These are phyloP conservation scores for Psilocybe azurescens DNA, from an alignment of 768 basidiomycete species.

Conservation along the genomic window DNA sequence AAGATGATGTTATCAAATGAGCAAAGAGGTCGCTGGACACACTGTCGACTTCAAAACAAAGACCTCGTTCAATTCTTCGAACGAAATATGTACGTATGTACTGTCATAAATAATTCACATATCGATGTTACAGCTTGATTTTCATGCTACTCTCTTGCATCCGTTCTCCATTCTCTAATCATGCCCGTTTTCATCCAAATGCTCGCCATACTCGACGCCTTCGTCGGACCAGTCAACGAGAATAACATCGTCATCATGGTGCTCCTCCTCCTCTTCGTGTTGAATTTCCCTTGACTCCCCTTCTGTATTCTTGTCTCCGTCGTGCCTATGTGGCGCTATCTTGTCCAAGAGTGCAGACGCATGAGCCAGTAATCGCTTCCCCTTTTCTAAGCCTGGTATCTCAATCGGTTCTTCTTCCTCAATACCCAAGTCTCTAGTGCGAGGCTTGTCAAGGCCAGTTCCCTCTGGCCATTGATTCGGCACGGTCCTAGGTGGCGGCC, in stretches of 20 bases:
- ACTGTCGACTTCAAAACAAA: too few species aligned
- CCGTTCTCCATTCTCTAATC: neutral
- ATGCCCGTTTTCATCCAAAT: neutral
- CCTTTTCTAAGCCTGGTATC: neutral
- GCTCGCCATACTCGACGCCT: slow-evolving; percentile 1
- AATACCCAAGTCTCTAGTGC: neutral
- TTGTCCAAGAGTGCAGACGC: neutral
- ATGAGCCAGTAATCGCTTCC: neutral
- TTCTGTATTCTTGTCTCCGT: neutral
- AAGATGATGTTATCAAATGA: too few species aligned
- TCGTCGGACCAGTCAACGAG: neutral
- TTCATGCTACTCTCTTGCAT: neutral
- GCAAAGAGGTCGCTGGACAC: too few species aligned
- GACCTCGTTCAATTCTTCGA: too few species aligned
- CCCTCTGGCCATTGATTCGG: slow-evolving; percentile 1
- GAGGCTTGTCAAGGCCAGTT: neutral
- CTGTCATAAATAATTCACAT: too few species aligned
- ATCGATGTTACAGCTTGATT: too few species aligned
- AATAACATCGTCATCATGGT: neutral
- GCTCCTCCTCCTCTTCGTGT: neutral
- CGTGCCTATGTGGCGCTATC: neutral
- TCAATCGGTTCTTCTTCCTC: slow-evolving; percentile 2
- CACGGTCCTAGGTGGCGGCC: neutral
- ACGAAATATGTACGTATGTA: too few species aligned
- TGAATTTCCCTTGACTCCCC: neutral